Conservation (phyloP, 345 rosid genomes). For the Lumnitzera racemosa region DNA sequence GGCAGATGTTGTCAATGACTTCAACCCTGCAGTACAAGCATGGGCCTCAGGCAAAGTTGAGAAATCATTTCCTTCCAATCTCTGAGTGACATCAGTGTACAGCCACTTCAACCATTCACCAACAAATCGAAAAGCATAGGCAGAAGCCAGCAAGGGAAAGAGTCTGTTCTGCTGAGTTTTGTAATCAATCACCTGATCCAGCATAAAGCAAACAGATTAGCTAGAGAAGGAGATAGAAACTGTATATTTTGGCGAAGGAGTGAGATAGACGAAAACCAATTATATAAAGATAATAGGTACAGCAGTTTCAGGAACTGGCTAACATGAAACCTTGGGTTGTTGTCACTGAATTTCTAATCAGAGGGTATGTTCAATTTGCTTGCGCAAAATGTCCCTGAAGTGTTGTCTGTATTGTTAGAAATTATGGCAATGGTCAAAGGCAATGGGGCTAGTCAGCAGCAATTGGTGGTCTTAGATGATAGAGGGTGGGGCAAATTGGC, state of each 20-base stretch:
- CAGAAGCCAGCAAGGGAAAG: constrained; percentile 98
- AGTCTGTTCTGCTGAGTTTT: constrained; percentile 95
- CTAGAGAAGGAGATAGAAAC: constrained; percentile 5
- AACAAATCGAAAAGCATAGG: constrained; percentile 95
- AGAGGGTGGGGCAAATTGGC: too few relatives aligned
- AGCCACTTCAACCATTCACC: constrained; percentile 99
- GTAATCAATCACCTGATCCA: constrained; percentile 82
- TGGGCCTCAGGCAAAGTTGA: constrained; percentile 95
- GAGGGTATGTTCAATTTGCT: too few relatives aligned
- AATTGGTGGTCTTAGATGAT: too few relatives aligned
- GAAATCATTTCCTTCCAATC: constrained; percentile 83
- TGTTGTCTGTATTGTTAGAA: too few relatives aligned
- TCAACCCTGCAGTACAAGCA: constrained; percentile 98
- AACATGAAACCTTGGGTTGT: too few relatives aligned
- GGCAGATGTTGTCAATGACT: constrained; percentile 85
- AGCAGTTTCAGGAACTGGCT: too few relatives aligned
- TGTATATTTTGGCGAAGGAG: background rate
- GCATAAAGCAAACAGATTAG: constrained; percentile 8
- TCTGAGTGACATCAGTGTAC: constrained; percentile 78
- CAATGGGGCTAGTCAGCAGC: too few relatives aligned
- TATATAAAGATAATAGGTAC: too few relatives aligned
- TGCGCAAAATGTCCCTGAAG: too few relatives aligned
- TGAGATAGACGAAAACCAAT: too few relatives aligned
- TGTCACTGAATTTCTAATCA: too few relatives aligned
- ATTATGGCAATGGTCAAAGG: too few relatives aligned